phyloP scores from a whole-genome alignment of 257 asterid genomes.

The Petrea volubilis region DNA sequence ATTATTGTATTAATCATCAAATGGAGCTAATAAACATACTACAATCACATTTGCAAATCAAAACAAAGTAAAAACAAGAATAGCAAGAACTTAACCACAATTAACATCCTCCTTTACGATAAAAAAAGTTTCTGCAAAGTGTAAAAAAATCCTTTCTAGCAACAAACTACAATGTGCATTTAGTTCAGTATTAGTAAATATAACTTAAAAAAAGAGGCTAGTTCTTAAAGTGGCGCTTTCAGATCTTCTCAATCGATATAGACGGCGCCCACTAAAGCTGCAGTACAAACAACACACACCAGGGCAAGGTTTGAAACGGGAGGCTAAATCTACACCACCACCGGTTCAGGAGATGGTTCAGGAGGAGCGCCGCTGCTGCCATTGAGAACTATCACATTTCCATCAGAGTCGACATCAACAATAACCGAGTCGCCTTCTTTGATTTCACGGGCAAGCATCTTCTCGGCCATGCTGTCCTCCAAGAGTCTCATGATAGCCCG shows the following conservation, averaged over 20 bases:
- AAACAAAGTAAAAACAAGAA: neutral
- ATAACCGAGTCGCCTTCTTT: constrained; percentile 72
- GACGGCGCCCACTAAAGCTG: neutral
- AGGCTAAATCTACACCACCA: constrained; percentile 36
- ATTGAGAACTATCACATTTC: constrained; percentile 62
- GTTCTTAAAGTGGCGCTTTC: neutral
- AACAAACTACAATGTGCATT: constrained; percentile 18
- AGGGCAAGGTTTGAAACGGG: too few relatives aligned
- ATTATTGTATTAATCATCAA: neutral
- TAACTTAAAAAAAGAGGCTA: neutral
- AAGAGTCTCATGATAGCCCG: constrained; percentile 80
- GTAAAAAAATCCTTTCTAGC: constrained; percentile 1
- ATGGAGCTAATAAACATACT: neutral
- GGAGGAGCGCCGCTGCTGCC: constrained; percentile 60
- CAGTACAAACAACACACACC: constrained; percentile 18
- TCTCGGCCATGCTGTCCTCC: constrained; percentile 89
- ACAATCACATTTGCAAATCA: neutral
- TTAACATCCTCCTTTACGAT: constrained; percentile 4
- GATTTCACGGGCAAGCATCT: constrained; percentile 61
- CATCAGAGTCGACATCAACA: constrained; percentile 64
- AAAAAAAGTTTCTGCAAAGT: neutral
- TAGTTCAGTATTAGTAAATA: constrained; percentile 8
- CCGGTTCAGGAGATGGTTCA: constrained; percentile 48
- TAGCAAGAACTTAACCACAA: constrained; percentile 1
- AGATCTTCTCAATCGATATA: neutral